Evolutionary conservation across 495 filamentous ascomycete species (phyloP).

Genomic region (Tuber calosporum): DNA sequence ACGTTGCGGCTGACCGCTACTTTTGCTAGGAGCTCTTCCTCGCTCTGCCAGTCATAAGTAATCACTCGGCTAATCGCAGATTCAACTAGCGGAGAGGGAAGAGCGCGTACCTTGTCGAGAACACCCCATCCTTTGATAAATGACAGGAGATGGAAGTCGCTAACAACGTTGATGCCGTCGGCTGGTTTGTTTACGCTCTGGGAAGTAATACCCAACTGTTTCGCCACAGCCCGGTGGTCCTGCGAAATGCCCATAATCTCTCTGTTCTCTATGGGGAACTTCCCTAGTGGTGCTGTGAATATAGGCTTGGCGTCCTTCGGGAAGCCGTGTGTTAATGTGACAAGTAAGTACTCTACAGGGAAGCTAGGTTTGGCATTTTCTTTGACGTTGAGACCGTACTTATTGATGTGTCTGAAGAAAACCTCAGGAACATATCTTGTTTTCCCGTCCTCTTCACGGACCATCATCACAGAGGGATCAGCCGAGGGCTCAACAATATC

Average conservation of each 20-base stretch:
- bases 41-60: constrained; percentile 57
- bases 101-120: constrained; percentile 64
- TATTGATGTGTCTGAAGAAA: constrained; percentile 91
- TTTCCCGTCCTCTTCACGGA: constrained; percentile 80
- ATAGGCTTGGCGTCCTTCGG: constrained; percentile 67
- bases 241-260: constrained; percentile 77
- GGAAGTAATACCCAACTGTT: constrained; percentile 54
- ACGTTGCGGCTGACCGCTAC: constrained; percentile 72
- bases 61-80: constrained; percentile 28
- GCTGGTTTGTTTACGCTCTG: constrained; percentile 50
- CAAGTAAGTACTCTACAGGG: constrained; percentile 90
- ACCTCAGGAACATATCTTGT: constrained; percentile 94
- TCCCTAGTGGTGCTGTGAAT: constrained; percentile 52
- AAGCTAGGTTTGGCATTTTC: constrained; percentile 95
- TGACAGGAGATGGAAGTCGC: constrained; percentile 87
- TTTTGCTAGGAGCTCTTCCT: constrained; percentile 77
- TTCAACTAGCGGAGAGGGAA: constrained; percentile 3
- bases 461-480: constrained; percentile 87
- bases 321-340: constrained; percentile 95
- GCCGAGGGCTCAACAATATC: constrained; percentile 93
- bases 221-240: constrained; percentile 58
- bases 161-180: constrained; percentile 60
- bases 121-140: constrained; percentile 75
- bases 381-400: constrained; percentile 91
- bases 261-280: constrained; percentile 86